Evolutionary conservation across 1,139 yeast genomes (phyloP).

Genomic region (Debaryomycetaceae sp.): DNA sequence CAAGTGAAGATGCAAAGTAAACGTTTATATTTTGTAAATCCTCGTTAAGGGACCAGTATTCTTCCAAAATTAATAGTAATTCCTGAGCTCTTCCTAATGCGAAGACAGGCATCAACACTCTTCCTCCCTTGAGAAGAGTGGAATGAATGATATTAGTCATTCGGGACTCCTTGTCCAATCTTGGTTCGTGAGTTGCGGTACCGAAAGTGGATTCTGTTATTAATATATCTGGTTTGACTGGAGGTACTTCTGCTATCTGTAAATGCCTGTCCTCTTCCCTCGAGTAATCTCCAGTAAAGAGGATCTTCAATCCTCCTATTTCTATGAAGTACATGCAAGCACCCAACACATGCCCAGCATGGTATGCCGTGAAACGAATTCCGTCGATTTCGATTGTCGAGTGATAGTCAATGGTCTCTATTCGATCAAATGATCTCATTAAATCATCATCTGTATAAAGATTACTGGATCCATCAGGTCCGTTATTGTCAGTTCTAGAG

Average conservation of each 20-base stretch:
- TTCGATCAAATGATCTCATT: conserved; percentile 78
- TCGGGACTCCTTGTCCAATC: conserved; percentile 78
- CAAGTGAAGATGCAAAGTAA: conserved; percentile 89
- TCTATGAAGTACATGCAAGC: conserved; percentile 98
- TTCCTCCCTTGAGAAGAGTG: conserved; percentile 83
- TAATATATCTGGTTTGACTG: conserved; percentile 80
- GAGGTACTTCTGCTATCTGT: conserved; percentile 94
- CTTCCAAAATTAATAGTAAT: conserved; percentile 81
- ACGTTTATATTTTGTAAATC: conserved; percentile 81
- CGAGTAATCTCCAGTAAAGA: conserved; percentile 96
- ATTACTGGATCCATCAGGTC: conserved; percentile 35
- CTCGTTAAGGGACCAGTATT: conserved; percentile 84
- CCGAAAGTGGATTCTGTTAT: conserved; percentile 97
- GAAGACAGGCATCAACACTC: conserved; percentile 89
- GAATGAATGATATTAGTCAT: conserved; percentile 80
- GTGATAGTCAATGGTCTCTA: conserved; percentile 93
- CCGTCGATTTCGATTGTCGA: conserved; percentile 94
- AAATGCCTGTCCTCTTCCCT: conserved; percentile 94
- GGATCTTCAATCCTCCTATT: conserved; percentile 83
- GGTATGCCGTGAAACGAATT: conserved; percentile 92
- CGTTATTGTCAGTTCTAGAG: conserved; percentile 20
- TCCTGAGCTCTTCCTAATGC: conserved; percentile 98
- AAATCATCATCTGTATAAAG: conserved; percentile 90
- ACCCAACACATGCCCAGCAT: conserved; percentile 98
- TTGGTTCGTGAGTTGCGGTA: conserved; percentile 93